phyloP scores from a whole-genome alignment of 176 grass and related monocot genomes.

The Metroxylon sagu region DNA sequence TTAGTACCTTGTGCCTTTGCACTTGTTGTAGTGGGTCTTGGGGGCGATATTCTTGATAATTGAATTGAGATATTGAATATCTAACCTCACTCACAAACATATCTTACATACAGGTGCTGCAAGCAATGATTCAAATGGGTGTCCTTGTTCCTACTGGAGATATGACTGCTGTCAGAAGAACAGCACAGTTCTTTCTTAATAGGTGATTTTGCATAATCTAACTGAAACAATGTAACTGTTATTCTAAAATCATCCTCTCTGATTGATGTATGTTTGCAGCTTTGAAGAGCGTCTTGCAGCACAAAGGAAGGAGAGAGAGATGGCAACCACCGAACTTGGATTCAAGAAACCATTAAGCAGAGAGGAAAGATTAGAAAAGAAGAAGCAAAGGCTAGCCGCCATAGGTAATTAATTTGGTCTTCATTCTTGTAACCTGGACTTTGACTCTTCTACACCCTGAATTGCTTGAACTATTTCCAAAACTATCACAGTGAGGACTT shows the following conservation, averaged over 20 bases:
- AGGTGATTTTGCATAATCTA: constrained; percentile 31
- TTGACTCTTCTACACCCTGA: too few species aligned
- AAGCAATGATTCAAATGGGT: constrained; percentile 97
- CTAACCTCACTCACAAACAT: not conserved
- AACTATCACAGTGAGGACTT: too few species aligned
- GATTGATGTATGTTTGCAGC: constrained; percentile 38
- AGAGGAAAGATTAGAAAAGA: constrained; percentile 88
- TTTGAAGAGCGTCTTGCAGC: constrained; percentile 76
- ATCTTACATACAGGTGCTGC: constrained; percentile 47
- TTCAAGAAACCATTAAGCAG: constrained; percentile 79
- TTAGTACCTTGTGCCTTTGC: too few species aligned
- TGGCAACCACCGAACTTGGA: constrained; percentile 52
- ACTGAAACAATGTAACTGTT: not conserved
- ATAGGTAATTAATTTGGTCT: constrained; percentile 52
- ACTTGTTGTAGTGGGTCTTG: too few species aligned
- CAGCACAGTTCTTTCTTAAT: constrained; percentile 87
- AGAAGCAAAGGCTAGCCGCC: constrained; percentile 90
- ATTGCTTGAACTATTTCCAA: too few species aligned
- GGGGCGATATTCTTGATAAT: too few species aligned
- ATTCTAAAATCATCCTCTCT: not conserved
- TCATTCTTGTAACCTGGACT: not conserved
- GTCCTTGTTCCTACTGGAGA: constrained; percentile 98
- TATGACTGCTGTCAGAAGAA: constrained; percentile 99
- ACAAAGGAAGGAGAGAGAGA: constrained; percentile 88
- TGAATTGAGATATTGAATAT: not conserved